Evolutionary conservation across 345 rosid species (phyloP).

Genomic region (Citrus reticulata): DNA sequence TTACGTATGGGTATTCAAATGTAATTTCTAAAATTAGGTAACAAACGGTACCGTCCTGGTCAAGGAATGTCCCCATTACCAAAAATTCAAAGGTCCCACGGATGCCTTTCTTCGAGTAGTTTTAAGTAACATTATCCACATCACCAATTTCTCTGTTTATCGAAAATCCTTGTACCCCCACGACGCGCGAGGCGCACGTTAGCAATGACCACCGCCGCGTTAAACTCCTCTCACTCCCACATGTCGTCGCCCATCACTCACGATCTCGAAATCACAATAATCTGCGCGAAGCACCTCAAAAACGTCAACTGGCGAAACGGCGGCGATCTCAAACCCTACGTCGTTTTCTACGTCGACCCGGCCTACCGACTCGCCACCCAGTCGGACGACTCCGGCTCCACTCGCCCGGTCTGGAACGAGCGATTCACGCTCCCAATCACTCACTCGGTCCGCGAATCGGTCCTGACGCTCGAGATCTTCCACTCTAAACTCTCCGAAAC

Average conservation of each 20-base stretch:
- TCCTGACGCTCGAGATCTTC: constrained; percentile 47
- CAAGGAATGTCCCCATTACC: neutral
- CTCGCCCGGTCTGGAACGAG: constrained; percentile 53
- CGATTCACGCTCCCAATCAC: constrained; percentile 43
- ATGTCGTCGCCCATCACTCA: constrained; percentile 39
- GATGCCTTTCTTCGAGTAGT: neutral
- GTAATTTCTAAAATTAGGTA: neutral
- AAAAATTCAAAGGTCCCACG: neutral
- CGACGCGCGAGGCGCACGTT: constrained; percentile 16
- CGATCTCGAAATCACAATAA: constrained; percentile 38
- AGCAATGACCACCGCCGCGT: constrained; percentile 33
- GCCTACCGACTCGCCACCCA: constrained; percentile 45
- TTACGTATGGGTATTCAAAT: neutral
- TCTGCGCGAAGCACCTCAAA: constrained; percentile 57
- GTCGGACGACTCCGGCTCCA: constrained; percentile 42
- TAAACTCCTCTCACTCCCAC: constrained; percentile 7
- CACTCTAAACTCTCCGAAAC: constrained; percentile 46
- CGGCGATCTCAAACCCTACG: constrained; percentile 51
- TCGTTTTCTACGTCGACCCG: constrained; percentile 45
- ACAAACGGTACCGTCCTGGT: neutral
- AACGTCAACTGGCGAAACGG: constrained; percentile 74
- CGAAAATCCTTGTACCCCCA: neutral
- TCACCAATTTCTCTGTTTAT: too few species aligned
- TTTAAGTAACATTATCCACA: neutral
- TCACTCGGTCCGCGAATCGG: constrained; percentile 40